Evolutionary conservation across 331 rosid genomes (phyloP).

Genomic region (Quercus tomentella): DNA sequence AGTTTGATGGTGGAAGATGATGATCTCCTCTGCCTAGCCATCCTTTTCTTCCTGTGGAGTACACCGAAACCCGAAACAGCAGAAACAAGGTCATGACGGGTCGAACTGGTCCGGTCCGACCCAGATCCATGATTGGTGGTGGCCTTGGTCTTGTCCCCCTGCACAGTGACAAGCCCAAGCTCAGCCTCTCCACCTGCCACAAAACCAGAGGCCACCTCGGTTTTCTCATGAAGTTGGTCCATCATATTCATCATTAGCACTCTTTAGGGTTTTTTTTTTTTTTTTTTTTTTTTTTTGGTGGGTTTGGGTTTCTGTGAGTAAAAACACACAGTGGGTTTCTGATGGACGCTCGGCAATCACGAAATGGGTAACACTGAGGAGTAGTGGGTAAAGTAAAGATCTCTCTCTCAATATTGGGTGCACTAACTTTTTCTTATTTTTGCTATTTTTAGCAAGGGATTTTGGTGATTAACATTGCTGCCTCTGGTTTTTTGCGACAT

Average conservation of each 20-base stretch:
- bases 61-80: conserved; percentile 38
- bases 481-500: conserved; percentile 52
- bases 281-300: no score
- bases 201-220: conserved; percentile 66
- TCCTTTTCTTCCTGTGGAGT: conserved; percentile 62
- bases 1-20: conserved; percentile 32
- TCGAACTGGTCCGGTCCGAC: conserved; percentile 35
- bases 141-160: conserved; percentile 21
- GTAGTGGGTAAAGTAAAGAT: conserved; percentile 19
- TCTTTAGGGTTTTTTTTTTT: conserved; percentile 6
- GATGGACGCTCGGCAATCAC: conserved; percentile 71
- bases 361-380: conserved; percentile 47
- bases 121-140: conserved; percentile 24
- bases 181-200: conserved; percentile 59
- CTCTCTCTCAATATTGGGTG: conserved; percentile 15
- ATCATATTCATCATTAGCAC: conserved; percentile 38
- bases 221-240: conserved; percentile 42
- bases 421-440: conserved; percentile 29
- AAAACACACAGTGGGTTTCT: background rate
- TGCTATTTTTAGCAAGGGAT: conserved; percentile 65
- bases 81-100: conserved; percentile 30
- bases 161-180: conserved; percentile 30
- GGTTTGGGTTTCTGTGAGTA: conserved; percentile 48
- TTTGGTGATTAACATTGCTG: conserved; percentile 25
- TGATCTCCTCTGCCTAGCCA: conserved; percentile 64